Evolutionary conservation across 1,284 basidiomycete species (phyloP).

Genomic region (Phenoliferia sp.): DNA sequence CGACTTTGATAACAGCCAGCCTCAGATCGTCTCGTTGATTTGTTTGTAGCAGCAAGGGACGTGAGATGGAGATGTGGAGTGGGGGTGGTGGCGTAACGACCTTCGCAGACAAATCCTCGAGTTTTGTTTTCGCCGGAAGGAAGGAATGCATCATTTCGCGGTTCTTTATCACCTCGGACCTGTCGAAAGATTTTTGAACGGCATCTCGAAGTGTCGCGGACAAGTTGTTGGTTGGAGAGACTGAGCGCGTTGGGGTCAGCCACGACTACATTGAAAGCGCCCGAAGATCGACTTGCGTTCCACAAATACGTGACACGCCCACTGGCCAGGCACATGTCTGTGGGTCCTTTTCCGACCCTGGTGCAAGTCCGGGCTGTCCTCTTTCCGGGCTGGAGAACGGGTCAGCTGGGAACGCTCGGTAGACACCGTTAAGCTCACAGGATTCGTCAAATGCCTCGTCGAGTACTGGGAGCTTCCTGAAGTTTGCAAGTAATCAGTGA

Average conservation of each 20-base stretch:
- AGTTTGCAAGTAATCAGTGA: too few relatives aligned
- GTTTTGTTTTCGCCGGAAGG: not conserved
- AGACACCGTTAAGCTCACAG: not conserved
- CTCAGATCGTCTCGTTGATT: constrained; percentile 60
- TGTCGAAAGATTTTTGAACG: not conserved
- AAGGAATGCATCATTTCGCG: not conserved
- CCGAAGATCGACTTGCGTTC: constrained; percentile 31
- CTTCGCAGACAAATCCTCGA: constrained; percentile 48
- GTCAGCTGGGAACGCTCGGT: not conserved
- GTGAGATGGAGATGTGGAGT: constrained; percentile 57
- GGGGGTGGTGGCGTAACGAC: not conserved
- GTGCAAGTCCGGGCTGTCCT: constrained; percentile 64
- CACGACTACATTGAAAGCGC: not conserved
- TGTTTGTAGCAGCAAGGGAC: constrained; percentile 67
- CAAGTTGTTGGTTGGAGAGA: constrained; percentile 10
- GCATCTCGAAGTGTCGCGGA: constrained; percentile 40
- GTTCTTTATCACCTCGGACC: constrained; percentile 37
- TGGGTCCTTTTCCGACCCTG: constrained; percentile 68
- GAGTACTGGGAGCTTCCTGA: constrained; percentile 22
- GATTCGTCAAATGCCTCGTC: constrained; percentile 15
- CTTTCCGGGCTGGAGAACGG: constrained; percentile 39
- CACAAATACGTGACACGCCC: constrained; percentile 66
- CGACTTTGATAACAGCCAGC: constrained; percentile 7
- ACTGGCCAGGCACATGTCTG: constrained; percentile 75
- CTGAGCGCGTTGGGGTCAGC: too few relatives aligned